Conservation (phyloP, 1,284 basidiomycete genomes). For the Ustilago loliicola region DNA sequence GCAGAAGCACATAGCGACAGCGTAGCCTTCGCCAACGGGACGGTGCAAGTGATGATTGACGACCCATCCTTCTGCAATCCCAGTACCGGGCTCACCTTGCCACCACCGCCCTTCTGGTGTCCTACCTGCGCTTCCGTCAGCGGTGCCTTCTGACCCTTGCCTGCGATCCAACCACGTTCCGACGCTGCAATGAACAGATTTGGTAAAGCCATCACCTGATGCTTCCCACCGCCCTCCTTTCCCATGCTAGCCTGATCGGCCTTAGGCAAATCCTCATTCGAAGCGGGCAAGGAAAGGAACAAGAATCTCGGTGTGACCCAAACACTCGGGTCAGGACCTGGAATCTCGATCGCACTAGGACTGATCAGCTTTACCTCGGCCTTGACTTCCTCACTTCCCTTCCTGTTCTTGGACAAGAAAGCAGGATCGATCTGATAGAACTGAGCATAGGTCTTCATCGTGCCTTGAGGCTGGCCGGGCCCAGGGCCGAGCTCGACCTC, state of each 20-base stretch:
- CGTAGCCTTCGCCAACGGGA: slow-evolving; percentile 39
- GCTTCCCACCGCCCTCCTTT: slow-evolving; percentile 21
- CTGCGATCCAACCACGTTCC: slow-evolving; percentile 57
- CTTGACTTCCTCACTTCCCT: slow-evolving; percentile 16
- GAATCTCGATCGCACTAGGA: slow-evolving; percentile 52
- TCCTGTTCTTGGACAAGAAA: slow-evolving; percentile 7
- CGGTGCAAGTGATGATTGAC: slow-evolving; percentile 40
- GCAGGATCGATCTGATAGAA: slow-evolving; percentile 45
- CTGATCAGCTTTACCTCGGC: slow-evolving; percentile 35
- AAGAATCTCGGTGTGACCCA: slow-evolving; percentile 56
- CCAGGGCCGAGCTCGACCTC: slow-evolving; percentile 76
- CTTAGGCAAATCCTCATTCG: slow-evolving; percentile 30
- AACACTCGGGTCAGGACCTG: slow-evolving; percentile 48
- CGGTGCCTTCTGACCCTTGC: slow-evolving; percentile 28
- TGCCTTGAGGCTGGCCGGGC: slow-evolving; percentile 74
- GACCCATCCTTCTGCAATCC: slow-evolving; percentile 39
- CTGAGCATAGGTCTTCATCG: slow-evolving; percentile 49
- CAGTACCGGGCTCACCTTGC: slow-evolving; percentile 14
- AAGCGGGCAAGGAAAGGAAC: slow-evolving; percentile 50
- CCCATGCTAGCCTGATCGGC: slow-evolving; percentile 8
- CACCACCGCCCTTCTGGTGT: slow-evolving; percentile 7
- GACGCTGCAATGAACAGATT: slow-evolving; percentile 57
- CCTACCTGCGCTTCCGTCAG: slow-evolving; percentile 7
- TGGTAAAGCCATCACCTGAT: slow-evolving; percentile 56
- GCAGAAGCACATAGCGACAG: slow-evolving; percentile 28